Evolutionary conservation across 2,329 filamentous ascomycete species (phyloP), one percentile per base, ranked within the genome.

Genomic region (Cryphonectria radicalis): DNA sequence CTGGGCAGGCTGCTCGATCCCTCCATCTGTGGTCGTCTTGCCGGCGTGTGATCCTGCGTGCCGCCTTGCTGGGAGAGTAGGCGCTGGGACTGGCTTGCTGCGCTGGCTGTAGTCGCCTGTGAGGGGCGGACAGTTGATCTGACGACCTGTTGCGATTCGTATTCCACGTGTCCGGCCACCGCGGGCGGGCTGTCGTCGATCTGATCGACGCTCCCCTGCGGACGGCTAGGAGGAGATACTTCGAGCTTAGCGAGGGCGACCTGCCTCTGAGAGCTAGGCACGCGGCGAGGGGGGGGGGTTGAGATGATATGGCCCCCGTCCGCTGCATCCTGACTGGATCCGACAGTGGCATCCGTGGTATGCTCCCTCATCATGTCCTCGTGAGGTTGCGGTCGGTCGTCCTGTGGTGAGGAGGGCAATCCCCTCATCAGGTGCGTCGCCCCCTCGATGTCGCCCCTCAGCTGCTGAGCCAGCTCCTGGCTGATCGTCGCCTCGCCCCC

Each of bases 381-480:
- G 11, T 43, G 57, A 68, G 43, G 35, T n/a, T 40, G 25, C 10
- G 22, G 14, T 25, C n/a, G 46, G 46, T 43, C 40, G 4, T 42
- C 32, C 4, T 32, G 59, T 32, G 64, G 63, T 14, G 64, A 73
- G 10, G 72, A 69, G 35, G 62, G 67, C 35, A 25, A 22, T 17
- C 42, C 43, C 7, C 11, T 4, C 13, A 63, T 42, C 55, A 76
- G 25, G 59, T 79, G 77, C 37, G 78, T 79, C 7, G 77, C 76
- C 40, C 77, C 75, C 32, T 75, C 66, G 22, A 80, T 77, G 25
- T 88, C 86, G 74, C 81, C 84, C 46, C 81, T 80, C 32, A 89
- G 78, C 73, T 89, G 87, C 10, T 84, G 82, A 37, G 81, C 83
- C n/a, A 88, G 76, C 74, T 88, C 83, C 72, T 88, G 86, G 1